phyloP scores from a whole-genome alignment of 352 stramenopile genomes.

The Phytophthora agathidicida region DNA sequence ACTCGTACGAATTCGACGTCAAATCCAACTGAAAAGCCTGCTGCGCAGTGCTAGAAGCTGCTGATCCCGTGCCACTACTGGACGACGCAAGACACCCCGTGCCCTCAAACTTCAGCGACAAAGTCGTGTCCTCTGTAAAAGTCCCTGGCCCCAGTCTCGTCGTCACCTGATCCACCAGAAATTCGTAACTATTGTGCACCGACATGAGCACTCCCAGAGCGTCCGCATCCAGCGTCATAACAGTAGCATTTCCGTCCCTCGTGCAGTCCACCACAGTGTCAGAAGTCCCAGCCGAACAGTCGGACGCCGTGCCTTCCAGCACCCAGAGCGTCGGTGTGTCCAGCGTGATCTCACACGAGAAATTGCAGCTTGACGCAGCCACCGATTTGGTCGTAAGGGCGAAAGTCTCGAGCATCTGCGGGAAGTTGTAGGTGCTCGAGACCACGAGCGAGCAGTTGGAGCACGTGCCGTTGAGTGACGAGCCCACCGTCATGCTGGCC shows the following conservation, averaged over 20 bases:
- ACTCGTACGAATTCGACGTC: slow-evolving; percentile 54
- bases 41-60: slow-evolving; percentile 17
- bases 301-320: slow-evolving; percentile 41
- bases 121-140: slow-evolving; percentile 54
- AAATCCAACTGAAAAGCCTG: slow-evolving; percentile 72
- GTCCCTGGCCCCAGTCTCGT: slow-evolving; percentile 64
- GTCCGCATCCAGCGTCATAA: slow-evolving; percentile 47
- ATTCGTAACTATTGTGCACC: slow-evolving; percentile 48
- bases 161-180: slow-evolving; percentile 64
- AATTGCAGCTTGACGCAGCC: slow-evolving; percentile 42
- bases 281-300: slow-evolving; percentile 37
- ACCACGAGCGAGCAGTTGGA: slow-evolving; percentile 66
- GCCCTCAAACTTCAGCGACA: slow-evolving; percentile 66
- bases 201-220: slow-evolving; percentile 46
- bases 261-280: slow-evolving; percentile 44
- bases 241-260: slow-evolving; percentile 60
- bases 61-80: background rate
- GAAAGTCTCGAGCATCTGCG: slow-evolving; percentile 68
- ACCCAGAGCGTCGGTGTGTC: slow-evolving; percentile 66
- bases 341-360: slow-evolving; percentile 53
- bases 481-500: slow-evolving; percentile 47
- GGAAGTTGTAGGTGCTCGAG: slow-evolving; percentile 73
- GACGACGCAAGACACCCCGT: slow-evolving; percentile 53
- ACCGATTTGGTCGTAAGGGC: slow-evolving; percentile 56
- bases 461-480: slow-evolving; percentile 76